A percentile compares a stretch with the other conserved stretches of the same genome.
phyloP scores from a whole-genome alignment of 2,329 filamentous ascomycete species.

The Clarireedia monteithiana region DNA sequence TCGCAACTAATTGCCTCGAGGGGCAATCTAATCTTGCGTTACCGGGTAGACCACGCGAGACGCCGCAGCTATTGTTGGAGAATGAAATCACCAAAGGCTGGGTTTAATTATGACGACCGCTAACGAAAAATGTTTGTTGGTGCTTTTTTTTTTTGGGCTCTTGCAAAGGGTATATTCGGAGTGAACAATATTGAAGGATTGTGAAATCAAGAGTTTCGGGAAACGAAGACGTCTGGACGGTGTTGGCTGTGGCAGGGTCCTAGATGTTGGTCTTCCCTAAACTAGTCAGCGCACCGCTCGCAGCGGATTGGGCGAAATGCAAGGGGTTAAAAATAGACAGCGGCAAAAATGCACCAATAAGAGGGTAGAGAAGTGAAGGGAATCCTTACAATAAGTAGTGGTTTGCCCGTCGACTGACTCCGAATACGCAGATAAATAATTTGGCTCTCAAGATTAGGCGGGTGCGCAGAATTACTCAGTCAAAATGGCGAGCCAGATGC shows the following conservation, averaged over 20 bases:
- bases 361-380: background rate
- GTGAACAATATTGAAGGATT: constrained; percentile 9
- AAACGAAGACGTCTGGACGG: constrained; percentile 8
- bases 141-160: background rate
- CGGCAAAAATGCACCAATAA: constrained; percentile 5
- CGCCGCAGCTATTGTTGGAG: constrained; percentile 3
- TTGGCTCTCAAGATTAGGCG: background rate
- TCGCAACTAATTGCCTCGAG: constrained; percentile 4
- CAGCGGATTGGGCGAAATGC: constrained; percentile 9
- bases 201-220: constrained; percentile 4
- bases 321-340: constrained; percentile 9
- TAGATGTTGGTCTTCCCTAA: constrained; percentile 2
- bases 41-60: constrained; percentile 6
- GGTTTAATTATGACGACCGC: background rate
- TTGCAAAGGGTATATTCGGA: background rate
- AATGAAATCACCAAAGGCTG: background rate
- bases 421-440: background rate
- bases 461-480: background rate
- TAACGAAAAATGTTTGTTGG: background rate
- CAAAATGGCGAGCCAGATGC: background rate
- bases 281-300: constrained; percentile 10
- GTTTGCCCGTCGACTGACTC: background rate
- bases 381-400: constrained; percentile 1
- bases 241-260: constrained; percentile 8
- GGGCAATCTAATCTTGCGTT: constrained; percentile 6